Evolutionary conservation across 805 yeast genomes (phyloP), one percentile per base, ranked within the genome.

Genomic region (Yamadazyma phyllophila): DNA sequence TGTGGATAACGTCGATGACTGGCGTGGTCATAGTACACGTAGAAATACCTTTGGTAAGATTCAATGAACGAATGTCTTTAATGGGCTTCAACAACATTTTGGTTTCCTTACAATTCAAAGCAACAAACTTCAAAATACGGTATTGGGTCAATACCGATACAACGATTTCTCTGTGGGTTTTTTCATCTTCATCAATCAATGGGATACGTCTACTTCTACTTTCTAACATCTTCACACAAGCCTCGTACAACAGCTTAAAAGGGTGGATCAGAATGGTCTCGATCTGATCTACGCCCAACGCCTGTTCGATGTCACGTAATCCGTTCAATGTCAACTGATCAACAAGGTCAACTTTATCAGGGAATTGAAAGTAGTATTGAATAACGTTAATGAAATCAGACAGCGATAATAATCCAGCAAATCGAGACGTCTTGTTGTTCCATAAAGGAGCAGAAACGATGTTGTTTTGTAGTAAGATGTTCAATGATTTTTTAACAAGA

Each of bases 371-470:
- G 67, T 91, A 92, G 67, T 91, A 94, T 62, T 90, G 96, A 50
- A 94, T 89, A 44, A 92, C 97, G 57, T 94, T 92, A 53, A 94
- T 87, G 65, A 90, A 94, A 69, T 94, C 99, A 34, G 87, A 80
- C 13, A 96, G 82, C 3, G 98, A 94, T 57, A 94, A 73, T 50
- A 94, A 77, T 2, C 99, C 99, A 1, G 97, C 97, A 72, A 94
- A 94, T 58, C 86, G 77, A 12, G 96, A 86, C 12, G 87, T 68
- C 59, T 85, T 80, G 47, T 92, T 85, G 66, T 92, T 88, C 99
- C 99, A 94, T 43, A 94, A 72, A 2, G 99, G 99, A 4, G 98
- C 98, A 44, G 96, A 85, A 27, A 94, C 97, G 58, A 94, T 89
- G 61, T 88, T 88, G 65, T 94, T 94, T 62, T 94, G 98, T 43